Percentiles rank a stretch among this genome's conserved stretches.
These are phyloP conservation scores for Umbilicaria muhlenbergii DNA, from an alignment of 495 filamentous ascomycete species.

Conservation along the genomic window DNA sequence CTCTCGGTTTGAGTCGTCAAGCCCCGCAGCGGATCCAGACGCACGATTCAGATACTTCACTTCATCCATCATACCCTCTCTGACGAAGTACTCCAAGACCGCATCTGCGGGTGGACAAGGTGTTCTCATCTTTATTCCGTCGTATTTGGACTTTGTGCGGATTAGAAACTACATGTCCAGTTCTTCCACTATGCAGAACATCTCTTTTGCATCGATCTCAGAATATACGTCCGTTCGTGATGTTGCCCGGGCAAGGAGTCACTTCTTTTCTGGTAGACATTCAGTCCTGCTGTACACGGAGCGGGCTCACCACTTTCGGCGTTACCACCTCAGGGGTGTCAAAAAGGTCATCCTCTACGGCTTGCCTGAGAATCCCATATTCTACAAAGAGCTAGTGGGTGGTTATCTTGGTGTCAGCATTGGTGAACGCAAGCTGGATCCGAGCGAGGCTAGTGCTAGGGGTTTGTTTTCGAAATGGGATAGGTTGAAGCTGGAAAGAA, in stretches of 20 bases:
- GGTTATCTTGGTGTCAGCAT: slow-evolving; percentile 19
- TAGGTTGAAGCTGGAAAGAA: slow-evolving; percentile 68
- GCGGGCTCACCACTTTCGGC: slow-evolving; percentile 83
- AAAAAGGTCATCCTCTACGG: slow-evolving; percentile 71
- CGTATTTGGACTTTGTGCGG: slow-evolving; percentile 86
- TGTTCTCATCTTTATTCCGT: slow-evolving; percentile 74
- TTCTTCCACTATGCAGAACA: slow-evolving; percentile 43
- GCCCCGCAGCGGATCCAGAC: slow-evolving; percentile 60
- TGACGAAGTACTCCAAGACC: slow-evolving; percentile 38
- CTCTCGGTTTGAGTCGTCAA: slow-evolving; percentile 62
- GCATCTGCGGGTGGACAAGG: slow-evolving; percentile 29
- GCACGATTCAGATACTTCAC: slow-evolving; percentile 86
- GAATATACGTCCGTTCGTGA: slow-evolving; percentile 71
- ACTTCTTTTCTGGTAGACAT: slow-evolving; percentile 72
- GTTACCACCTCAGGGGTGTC: slow-evolving; percentile 67
- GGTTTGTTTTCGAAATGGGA: slow-evolving; percentile 81
- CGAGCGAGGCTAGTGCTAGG: slow-evolving; percentile 34
- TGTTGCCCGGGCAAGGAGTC: slow-evolving; percentile 65
- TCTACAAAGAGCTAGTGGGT: slow-evolving; percentile 72
- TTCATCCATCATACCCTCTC: slow-evolving; percentile 55
- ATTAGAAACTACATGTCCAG: slow-evolving; percentile 80
- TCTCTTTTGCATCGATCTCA: slow-evolving; percentile 74
- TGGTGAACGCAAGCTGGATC: slow-evolving; percentile 16
- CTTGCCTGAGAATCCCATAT: slow-evolving; percentile 72
- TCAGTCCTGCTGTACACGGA: slow-evolving; percentile 80